These are phyloP conservation scores for Bipolaris oryzae DNA, from an alignment of 2,329 filamentous ascomycete species.

Conservation along the genomic window DNA sequence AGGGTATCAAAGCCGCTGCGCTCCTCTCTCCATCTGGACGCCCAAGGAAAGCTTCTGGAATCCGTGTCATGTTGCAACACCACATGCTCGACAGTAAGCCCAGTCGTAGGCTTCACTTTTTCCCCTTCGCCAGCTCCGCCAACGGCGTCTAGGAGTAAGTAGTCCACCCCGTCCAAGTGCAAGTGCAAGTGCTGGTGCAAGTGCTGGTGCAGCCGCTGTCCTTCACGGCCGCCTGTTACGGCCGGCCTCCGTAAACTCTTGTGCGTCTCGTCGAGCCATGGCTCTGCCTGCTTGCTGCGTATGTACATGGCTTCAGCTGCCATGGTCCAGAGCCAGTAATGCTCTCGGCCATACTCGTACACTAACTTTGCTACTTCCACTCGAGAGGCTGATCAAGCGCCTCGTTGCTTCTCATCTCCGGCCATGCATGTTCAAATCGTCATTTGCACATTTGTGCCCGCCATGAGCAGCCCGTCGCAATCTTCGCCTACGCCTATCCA, in stretches of 20 bases:
- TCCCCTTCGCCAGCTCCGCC: conserved; percentile 16
- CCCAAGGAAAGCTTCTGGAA: conserved; percentile 45
- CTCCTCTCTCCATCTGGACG: conserved; percentile 38
- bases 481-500: conserved; percentile 44
- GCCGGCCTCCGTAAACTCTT: conserved; percentile 6
- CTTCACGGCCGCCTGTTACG: conserved; percentile 9
- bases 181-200: too few relatives aligned
- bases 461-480: conserved; percentile 43
- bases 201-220: neutral
- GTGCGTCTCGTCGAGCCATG: conserved; percentile 17
- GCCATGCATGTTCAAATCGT: conserved; percentile 33
- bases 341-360: conserved; percentile 19
- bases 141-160: conserved; percentile 20
- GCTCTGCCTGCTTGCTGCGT: conserved; percentile 18
- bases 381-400: conserved; percentile 34
- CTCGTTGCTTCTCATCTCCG: conserved; percentile 43
- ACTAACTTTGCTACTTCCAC: conserved; percentile 39
- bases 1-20: conserved; percentile 42
- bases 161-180: conserved; percentile 11
- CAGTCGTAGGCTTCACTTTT: conserved; percentile 19
- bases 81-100: conserved; percentile 34
- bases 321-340: conserved; percentile 20
- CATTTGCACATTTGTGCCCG: conserved; percentile 25
- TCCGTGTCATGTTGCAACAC: conserved; percentile 34
- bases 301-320: conserved; percentile 35